Evolutionary conservation across 2,329 filamentous ascomycete genomes (phyloP), one percentile per base, ranked within the genome.

Genomic region (Ceratocystis alfenasii): DNA sequence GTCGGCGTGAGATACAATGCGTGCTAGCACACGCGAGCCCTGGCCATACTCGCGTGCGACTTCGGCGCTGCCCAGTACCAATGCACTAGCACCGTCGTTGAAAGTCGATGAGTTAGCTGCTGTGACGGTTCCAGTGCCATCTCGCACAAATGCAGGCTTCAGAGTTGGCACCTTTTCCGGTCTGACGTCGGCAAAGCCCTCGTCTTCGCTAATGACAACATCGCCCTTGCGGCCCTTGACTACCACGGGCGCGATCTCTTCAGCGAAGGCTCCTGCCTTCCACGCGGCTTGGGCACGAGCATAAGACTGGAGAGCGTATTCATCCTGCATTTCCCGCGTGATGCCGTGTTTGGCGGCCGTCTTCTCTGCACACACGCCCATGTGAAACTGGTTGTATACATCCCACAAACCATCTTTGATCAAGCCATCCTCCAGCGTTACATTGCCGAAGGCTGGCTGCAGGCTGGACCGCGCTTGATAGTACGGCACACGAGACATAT

Each of bases 341-440:
- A 99, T 83, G 0, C 82, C 78, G 75, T 90, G 83, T 71, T 92
- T 93, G 80, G 95, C 96, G 61, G 89, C 94, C 1, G 93, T 96
- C 70, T 87, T 90, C 78, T 99, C 94, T 17, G 92, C 92, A 74
- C 94, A 99, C 71, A 94, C 91, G 55, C 94, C 94, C 94, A 99
- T 99, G 77, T 97, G 94, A 72, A 96, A 88, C 74, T 96, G 84
- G 75, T 95, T 91, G 76, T 96, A 99, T 15, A 96, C 93, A 74
- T 99, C 94, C 79, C 90, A 96, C 68, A 99, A 78, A 0, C 94
- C 94, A 73, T 99, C 94, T 75, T 94, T 94, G 74, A 97, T 88
- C 71, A 99, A 77, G 0, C 93, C 94, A 72, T 99, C 94, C 75
- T 95, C 88, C 76, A 96, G 79, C 76, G 88, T 88, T 70, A 94